Evolutionary conservation across 1,139 yeast genomes (phyloP), one percentile per base, ranked within the genome.

Genomic region (Zygosaccharomyces sapae): DNA sequence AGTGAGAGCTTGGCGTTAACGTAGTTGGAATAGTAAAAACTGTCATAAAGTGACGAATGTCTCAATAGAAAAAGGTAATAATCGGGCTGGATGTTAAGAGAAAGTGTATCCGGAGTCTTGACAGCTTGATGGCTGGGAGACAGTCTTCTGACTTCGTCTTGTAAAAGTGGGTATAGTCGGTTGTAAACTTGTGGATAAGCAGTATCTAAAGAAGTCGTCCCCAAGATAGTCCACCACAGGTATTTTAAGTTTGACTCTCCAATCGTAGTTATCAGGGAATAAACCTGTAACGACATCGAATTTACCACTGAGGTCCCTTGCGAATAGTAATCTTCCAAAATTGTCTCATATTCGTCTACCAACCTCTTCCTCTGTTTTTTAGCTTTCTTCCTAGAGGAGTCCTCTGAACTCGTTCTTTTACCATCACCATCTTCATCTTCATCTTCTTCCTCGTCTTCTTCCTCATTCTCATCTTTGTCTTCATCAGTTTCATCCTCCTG

Each of bases 41-140:
- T 77, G 56, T 92, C 95, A 67, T 92, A 90, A 19, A 94, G 70
- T 4, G 96, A 86, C 87, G 97, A 90, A 66, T 92, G 97, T 42
- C 97, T 81, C 47, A 92, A 72, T 41, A 94, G 70, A 64, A 90
- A 94, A 41, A 94, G 71, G 50, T 89, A 83, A 66, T 87, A 92
- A 64, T 94, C 98, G 34, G 83, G 78, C 59, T 87, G 96, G n/a
- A 88, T 73, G 25, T 77, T 74, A 20, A 90, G 69, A 1, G 81
- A 69, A 2, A 80, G 73, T 27, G 86, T 78, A 59, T 86, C 94
- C 69, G 56, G 78, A 70, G 54, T 70, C 54, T 62, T 64, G 9
- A 48, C 39, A 2, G 54, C 40, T 19, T 42, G 47, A 10, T 50
- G 54, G 12, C 65, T 65, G 4, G 80, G 77, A 43, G 72, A 72